Percentiles rank a stretch among this genome's conserved stretches.
These are phyloP conservation scores for Candida tammaniensis DNA, from an alignment of 805 yeast species.

Conservation along the genomic window DNA sequence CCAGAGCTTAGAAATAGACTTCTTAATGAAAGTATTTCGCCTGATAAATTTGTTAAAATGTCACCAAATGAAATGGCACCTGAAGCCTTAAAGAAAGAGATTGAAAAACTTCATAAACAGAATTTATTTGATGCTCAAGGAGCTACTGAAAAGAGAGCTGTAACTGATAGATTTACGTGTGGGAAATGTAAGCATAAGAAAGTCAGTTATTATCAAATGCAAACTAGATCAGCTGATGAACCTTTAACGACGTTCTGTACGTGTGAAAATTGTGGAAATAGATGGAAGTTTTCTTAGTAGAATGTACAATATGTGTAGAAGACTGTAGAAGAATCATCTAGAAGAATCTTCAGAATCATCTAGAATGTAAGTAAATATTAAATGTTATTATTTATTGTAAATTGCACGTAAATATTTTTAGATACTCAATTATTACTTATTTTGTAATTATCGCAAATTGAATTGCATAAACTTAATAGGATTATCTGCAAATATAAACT, in stretches of 20 bases:
- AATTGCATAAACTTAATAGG: too few relatives aligned
- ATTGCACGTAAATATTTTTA: too few relatives aligned
- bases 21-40: slow-evolving; percentile 60
- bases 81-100: slow-evolving; percentile 78
- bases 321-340: too few relatives aligned
- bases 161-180: slow-evolving; percentile 94
- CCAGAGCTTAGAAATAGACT: slow-evolving; percentile 77
- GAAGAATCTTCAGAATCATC: too few relatives aligned
- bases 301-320: too few relatives aligned
- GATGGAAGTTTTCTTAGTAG: slow-evolving; percentile 96
- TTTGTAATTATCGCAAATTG: too few relatives aligned
- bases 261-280: slow-evolving; percentile 94
- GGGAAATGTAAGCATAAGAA: slow-evolving; percentile 97
- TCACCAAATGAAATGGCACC: slow-evolving; percentile 96
- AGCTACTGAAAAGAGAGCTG: slow-evolving; percentile 92
- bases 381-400: too few relatives aligned
- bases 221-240: slow-evolving; percentile 98
- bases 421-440: too few relatives aligned
- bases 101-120: slow-evolving; percentile 81
- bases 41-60: slow-evolving; percentile 72
- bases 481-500: too few relatives aligned
- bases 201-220: slow-evolving; percentile 96
- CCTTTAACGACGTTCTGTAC: slow-evolving; percentile 98
- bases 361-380: too few relatives aligned
- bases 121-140: slow-evolving; percentile 97